phyloP scores from a whole-genome alignment of 768 basidiomycete species.

The Solioccasus polychromus region DNA sequence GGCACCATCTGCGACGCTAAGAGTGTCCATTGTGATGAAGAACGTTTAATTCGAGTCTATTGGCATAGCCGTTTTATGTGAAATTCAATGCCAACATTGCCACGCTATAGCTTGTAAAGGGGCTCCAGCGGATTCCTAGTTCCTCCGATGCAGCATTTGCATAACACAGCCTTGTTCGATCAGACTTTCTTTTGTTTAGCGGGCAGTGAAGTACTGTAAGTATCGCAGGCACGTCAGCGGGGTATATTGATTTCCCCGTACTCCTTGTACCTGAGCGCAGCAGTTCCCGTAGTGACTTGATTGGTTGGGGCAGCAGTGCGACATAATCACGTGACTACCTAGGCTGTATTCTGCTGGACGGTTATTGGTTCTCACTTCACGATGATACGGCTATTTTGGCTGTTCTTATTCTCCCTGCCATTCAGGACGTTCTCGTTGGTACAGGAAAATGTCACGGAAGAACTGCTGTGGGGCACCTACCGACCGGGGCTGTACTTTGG shows the following conservation, averaged over 20 bases:
- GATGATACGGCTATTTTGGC: slow-evolving; percentile 25
- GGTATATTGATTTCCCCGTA: no score
- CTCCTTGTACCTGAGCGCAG: no score
- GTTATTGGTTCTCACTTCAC: not conserved
- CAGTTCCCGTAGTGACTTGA: no score
- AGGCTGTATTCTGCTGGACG: no score
- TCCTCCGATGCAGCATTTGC: no score
- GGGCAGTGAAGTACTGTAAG: no score
- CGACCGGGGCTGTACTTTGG: slow-evolving; percentile 96
- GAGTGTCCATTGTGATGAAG: slow-evolving; percentile 23
- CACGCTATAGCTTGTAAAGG: no score
- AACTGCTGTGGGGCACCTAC: slow-evolving; percentile 72
- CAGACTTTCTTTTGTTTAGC: no score
- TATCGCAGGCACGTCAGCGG: no score
- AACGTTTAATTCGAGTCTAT: not conserved
- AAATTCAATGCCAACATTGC: not conserved
- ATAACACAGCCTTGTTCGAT: no score
- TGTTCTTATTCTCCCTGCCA: slow-evolving; percentile 26
- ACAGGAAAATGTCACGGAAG: slow-evolving; percentile 35
- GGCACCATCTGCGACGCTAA: slow-evolving; percentile 41
- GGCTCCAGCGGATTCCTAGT: no score
- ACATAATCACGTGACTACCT: slow-evolving; percentile 17
- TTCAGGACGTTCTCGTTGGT: slow-evolving; percentile 13
- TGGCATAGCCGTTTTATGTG: not conserved
- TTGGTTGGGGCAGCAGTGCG: no score